These are phyloP conservation scores for Protomyces gravidus DNA, from an alignment of 1,139 yeast genomes.

Conservation along the genomic window DNA sequence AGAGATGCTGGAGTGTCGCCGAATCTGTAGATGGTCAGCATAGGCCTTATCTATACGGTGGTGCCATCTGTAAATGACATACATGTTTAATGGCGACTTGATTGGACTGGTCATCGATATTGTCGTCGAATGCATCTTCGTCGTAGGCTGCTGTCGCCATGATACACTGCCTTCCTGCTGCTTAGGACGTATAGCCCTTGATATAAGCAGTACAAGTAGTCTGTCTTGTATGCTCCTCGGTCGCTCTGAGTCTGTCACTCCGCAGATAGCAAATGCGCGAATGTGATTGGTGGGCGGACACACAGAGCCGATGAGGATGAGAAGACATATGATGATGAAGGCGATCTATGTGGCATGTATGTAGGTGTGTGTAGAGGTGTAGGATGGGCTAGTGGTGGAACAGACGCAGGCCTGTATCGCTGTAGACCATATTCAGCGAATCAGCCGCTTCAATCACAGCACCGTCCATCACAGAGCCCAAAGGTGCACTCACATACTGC, in stretches of 20 bases:
- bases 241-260: no score
- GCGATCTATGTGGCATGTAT: no score
- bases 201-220: no score
- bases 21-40: background rate
- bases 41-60: background rate
- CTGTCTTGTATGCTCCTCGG: no score
- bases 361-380: no score
- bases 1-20: constrained; percentile 16
- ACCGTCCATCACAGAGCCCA: constrained; percentile 96
- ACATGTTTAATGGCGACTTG: constrained; percentile 26
- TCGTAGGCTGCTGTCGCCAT: background rate
- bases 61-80: background rate
- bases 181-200: no score
- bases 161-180: no score
- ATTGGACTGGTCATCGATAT: constrained; percentile 26
- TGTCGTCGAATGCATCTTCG: constrained; percentile 10
- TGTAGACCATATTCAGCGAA: constrained; percentile 77
- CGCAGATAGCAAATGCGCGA: no score
- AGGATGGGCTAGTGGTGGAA: constrained; percentile 87
- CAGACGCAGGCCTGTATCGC: constrained; percentile 91
- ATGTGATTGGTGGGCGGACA: no score
- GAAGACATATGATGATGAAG: no score
- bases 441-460: constrained; percentile 95
- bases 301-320: no score
- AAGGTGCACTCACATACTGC: constrained; percentile 90